phyloP scores from a whole-genome alignment of 176 grass and related monocot genomes.

The Zizania latifolia region DNA sequence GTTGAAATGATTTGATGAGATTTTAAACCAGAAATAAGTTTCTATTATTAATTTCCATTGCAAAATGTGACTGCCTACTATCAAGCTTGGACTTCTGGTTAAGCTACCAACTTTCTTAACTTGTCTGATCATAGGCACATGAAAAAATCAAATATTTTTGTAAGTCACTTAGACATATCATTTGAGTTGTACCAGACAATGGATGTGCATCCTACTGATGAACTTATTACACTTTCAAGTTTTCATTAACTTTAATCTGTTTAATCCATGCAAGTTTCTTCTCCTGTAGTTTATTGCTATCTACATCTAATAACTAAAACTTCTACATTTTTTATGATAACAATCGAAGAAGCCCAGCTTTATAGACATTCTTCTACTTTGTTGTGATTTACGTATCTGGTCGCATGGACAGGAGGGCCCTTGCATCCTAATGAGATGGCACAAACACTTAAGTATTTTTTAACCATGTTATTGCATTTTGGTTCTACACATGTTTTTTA shows the following conservation, averaged over 20 bases:
- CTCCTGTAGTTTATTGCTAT: neutral
- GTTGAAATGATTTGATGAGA: slow-evolving; percentile 9
- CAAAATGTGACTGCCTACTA: neutral
- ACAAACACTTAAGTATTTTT: neutral
- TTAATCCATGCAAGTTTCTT: neutral
- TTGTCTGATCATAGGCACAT: slow-evolving; percentile 6
- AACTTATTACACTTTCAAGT: neutral
- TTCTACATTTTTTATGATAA: neutral
- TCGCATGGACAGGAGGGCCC: neutral
- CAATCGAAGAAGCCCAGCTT: neutral
- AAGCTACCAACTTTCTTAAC: slow-evolving; percentile 2
- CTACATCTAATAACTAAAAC: neutral
- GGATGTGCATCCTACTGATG: neutral
- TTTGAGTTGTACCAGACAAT: neutral
- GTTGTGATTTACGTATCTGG: neutral
- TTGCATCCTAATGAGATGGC: neutral
- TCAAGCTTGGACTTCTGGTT: neutral
- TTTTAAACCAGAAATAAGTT: neutral
- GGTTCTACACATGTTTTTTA: too few species aligned
- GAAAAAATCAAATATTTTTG: neutral
- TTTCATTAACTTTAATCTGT: slow-evolving; percentile 1
- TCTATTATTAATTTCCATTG: neutral
- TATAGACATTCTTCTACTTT: neutral
- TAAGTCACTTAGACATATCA: neutral
- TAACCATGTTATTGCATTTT: too few species aligned